phyloP scores from a whole-genome alignment of 306 rosid genomes.

The Prunus dulcis region DNA sequence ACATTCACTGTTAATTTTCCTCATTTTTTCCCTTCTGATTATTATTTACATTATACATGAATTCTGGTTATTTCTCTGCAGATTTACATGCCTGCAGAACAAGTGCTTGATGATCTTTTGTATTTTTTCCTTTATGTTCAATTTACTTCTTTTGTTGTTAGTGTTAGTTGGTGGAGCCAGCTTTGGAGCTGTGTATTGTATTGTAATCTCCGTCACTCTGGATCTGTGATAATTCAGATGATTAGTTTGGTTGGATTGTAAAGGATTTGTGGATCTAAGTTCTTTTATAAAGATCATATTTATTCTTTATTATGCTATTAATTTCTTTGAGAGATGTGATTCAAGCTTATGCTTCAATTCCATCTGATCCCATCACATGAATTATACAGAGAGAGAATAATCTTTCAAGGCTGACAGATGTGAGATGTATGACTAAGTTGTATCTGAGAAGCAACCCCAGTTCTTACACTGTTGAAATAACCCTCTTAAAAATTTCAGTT shows the following conservation, averaged over 20 bases:
- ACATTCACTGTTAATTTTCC: too few relatives aligned
- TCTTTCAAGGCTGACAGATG: conserved; percentile 7
- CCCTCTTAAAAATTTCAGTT: background rate
- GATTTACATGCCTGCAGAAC: too few relatives aligned
- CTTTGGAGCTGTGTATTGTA: background rate
- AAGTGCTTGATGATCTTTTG: background rate
- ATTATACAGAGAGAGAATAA: background rate
- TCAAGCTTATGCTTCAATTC: background rate
- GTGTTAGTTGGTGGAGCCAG: background rate
- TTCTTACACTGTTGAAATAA: background rate
- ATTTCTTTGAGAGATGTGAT: background rate
- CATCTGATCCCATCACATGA: background rate
- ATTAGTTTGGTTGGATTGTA: background rate
- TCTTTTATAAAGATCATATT: background rate
- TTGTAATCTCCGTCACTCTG: background rate
- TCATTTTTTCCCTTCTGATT: background rate
- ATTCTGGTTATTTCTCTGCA: background rate
- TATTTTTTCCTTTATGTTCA: background rate
- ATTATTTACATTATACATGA: background rate
- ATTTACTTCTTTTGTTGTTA: background rate
- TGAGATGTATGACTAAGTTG: conserved; percentile 5
- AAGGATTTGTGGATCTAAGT: background rate
- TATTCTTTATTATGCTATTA: background rate
- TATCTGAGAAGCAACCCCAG: conserved; percentile 6
- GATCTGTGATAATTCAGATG: background rate